Base-by-base conservation (phyloP, 768 basidiomycete genomes). In the Auriscalpium orientale region DNA sequence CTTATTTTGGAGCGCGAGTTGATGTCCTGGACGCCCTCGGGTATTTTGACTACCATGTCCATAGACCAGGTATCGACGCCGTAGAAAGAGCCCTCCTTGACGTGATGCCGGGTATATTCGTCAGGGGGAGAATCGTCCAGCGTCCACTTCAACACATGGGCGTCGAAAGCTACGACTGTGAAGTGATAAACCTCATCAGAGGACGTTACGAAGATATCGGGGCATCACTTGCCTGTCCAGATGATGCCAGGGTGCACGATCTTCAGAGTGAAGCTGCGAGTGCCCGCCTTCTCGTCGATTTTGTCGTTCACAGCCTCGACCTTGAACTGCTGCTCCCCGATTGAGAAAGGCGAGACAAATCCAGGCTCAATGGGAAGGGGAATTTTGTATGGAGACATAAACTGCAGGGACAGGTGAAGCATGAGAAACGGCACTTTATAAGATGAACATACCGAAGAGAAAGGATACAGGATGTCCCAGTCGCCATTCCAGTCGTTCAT, bases 1-100 rank as follows among this genome's bases (percentile, higher is more conserved):
- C 28, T 28, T 28, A 28, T 28, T 7, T 28, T 7, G 1, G 28
- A 28, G 28, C 28, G 28, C 28, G 28, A 28, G 69, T 47, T 59
- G 55, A 33, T 54, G 56, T 57, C 48, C 57, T 44, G 13, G 52
- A 58, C 49, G 8, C 55, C 51, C 0, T 64, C 46, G 7, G 77
- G 74, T 12, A 85, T 68, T 65, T 84, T 81, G 53, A 92, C 69
- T 34, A 85, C 80, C 58, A 98, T 74, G 59, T 90, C 80, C 44
- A 97, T 71, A 0, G 78, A 73, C 81, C 90, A 95, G 0, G 76
- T 74, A 55, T 90, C 81, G 10, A 78, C 78, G 1, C 85, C 87
- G 62, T 91, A 91, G 68, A 89, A 91, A 2, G 93, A 92, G 0
- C 82, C 91, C 67, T 95, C 91, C 66, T 93, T 97, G 71, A 98